Evolutionary conservation across 2,329 filamentous ascomycete species (phyloP), one percentile per base, ranked within the genome.

Genomic region (Cercospora nicotianae): DNA sequence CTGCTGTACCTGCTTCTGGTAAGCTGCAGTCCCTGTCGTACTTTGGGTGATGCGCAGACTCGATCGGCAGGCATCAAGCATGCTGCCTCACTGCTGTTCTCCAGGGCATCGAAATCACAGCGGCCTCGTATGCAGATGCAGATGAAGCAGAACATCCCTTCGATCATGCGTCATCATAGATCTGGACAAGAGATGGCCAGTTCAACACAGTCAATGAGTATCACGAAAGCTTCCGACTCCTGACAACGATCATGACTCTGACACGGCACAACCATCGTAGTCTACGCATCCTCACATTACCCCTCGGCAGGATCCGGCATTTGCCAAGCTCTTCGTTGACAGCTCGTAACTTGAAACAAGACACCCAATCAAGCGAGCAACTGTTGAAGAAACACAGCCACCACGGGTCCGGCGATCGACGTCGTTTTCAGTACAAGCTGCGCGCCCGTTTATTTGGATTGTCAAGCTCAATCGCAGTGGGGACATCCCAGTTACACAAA

Each of bases 311-410:
- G 23, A 55, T 28, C 48, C 23, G 48, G 26, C 48, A 55, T 53
- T 53, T 53, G 48, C 48, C 48, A 53, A 26, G 48, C 48, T 13
- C 48, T 16, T 23, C 20, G 48, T 13, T 26, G 48, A 53, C 48
- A 55, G 48, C 48, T 55, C 48, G 48, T 55, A 30, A 55, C 48
- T 26, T 55, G 48, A 55, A 28, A 55, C 48, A 55, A 23, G 48
- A 55, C 48, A 55, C n/a, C 20, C 23, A 7, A 30, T 16, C 13
- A 55, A 28, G 48, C 48, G 48, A 26, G 48, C 23, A 55, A 26
- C 12, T 55, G 10, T 16, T 30, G 10, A 13, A 55, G 26, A 16
- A 23, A 23, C 45, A 48, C 45, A 48, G 45, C 45, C 45, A 48
- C 42, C 3, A 26, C 13, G 13, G 18, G 48, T 16, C 12, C 20